Evolutionary conservation across 2,329 filamentous ascomycete species (phyloP), one percentile per base, ranked within the genome.

Genomic region (Aspergillus fumigatiaffinis): DNA sequence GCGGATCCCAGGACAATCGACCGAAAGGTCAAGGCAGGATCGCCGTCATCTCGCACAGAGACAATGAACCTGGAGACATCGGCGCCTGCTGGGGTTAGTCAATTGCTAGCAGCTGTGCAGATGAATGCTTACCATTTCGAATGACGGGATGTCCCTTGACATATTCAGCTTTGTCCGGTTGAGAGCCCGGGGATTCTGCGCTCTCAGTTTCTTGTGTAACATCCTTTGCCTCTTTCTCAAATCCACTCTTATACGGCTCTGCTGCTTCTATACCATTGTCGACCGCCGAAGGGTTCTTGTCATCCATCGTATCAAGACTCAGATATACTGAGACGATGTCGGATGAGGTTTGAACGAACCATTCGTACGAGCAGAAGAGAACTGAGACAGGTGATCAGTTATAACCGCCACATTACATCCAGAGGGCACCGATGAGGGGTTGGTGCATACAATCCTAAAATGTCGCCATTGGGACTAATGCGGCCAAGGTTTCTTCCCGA

Each of bases 41-140:
- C 62, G 0, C 62, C 60, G 41, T 66, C 63, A 29, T 66, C 62
- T 52, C 62, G 50, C 6, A 53, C 46, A 1, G 63, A 64, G 3
- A 66, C 54, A 14, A 66, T 61, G 49, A 54, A 64, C 20, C 58
- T 61, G n/a, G 63, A 64, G 10, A 64, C 62, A 21, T 66, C 63
- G 10, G 55, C 50, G 3, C 63, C 63, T 65, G 25, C 8, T 10
- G 8, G 1, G 7, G 17, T 49, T 2, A 8, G 23, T 53, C 14
- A 38, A 52, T 50, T n/a, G 14, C 10, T 42, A 1, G 38, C 10
- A 53, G 29, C 26, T 17, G 35, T 25, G 2, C 8, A 44, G 8
- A 12, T 46, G 32, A 1, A 50, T 1, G 17, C 9, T 50, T 46
- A 64, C 62, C 62, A 55, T 59, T 63, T 50, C 56, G 58, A 58